Base-by-base conservation (phyloP, 345 rosid species). In the Garcia nutans region DNA sequence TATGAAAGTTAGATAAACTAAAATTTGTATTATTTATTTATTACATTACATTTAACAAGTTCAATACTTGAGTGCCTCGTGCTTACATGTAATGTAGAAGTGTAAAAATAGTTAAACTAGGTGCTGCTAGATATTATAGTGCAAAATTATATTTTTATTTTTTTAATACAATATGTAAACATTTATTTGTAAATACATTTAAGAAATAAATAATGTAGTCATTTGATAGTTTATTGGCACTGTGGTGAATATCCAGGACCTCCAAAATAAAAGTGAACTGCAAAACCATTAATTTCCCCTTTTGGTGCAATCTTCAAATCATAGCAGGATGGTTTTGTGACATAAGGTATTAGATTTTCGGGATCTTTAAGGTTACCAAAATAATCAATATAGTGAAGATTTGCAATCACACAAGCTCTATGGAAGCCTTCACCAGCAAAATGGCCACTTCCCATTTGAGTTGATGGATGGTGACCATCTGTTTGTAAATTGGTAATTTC, bases 381-480 rank as follows among this genome's bases (percentile, higher is more conserved):
- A 12, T 50, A 10, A 8, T 72, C 66, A 10, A 77, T 19, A 4
- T 52, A 54, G 6, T 58, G 47, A 9, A 44, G 42, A 9, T 26
- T 24, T 2, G 16, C 0, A 3, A 78, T 1, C 7, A 41, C 24
- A 13, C 49, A 28, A 1, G 80, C 71, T 31, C 57, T 78, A 16
- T 57, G 17, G 26, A 7, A 65, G 3, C 80, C 80, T 66, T 78
- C 80, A 12, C 0, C 10, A 3, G 76, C 22, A 19, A 64, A 78
- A 65, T 72, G 80, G 5, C 80, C 80, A 66, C 70, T 72, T 45
- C 76, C 80, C 80, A 78, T 78, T 49, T 65, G 59, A 28, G 68
- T 65, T 1, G 76, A 17, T 4, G 76, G 72, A 44, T 72, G 72
- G 9, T 15, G 45, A 3, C 76, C 72, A 28, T 57, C 6, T 6